Base-by-base conservation (phyloP, 306 rosid species). In the Dalbergia cultrata region DNA sequence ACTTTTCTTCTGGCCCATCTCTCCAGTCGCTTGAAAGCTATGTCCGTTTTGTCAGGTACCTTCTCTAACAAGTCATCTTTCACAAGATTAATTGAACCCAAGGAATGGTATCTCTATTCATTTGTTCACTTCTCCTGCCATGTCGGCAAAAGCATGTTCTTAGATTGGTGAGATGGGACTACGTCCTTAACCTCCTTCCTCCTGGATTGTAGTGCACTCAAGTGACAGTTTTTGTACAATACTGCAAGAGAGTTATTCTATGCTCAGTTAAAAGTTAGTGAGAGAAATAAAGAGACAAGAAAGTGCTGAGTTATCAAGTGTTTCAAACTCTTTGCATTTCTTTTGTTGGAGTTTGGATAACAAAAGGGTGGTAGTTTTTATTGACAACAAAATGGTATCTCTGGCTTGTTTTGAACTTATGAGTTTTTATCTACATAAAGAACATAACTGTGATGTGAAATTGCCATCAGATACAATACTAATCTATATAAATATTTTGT, bases 401-500 rank as follows among this genome's bases (percentile, higher is more conserved):
- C 50, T 80, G 33, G 44, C 52, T 59, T 76, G 60, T 72, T 67
- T 58, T 67, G 62, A 64, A 77, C 43, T 41, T 14, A 72, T 66
- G 63, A 63, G 62, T 56, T 78, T 56, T 78, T 73, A 53, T 78
- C 73, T 74, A 79, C 80, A 34, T 19, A 65, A 66, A 77, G 70
- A 81, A 77, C 76, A 71, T 6, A 26, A 21, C 54, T 75, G 70
- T 8, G 47, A 11, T 53, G 47, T 74, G 81, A 70, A 71, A 77
- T 86, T 78, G 49, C 69, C 76, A 66, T 82, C 79, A 82, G 81
- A 84, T 62, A 53, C 65, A 41, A 70, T 63, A 47, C 43, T 84
- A 86, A 49, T 73, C 72, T 90, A 86, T 87, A 87, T 89, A 85
- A 79, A 74, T 85, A 75, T 81, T 80, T 49, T 72, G 74, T 79